These are phyloP conservation scores for Globisporangium cystogenes DNA, from an alignment of 352 stramenopile species.

Conservation along the genomic window DNA sequence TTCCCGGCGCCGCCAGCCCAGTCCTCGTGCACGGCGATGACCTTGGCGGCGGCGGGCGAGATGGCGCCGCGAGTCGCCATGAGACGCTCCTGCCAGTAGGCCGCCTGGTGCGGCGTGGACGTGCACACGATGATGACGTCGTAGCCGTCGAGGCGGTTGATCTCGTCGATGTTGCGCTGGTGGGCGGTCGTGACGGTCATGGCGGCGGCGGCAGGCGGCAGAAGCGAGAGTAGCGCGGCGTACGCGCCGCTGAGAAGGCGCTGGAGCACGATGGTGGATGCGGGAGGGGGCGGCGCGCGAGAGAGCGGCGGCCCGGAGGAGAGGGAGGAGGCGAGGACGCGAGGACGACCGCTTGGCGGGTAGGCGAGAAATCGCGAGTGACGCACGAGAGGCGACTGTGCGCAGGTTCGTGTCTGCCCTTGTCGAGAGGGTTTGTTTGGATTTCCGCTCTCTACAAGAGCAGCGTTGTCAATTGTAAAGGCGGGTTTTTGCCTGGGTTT, in stretches of 20 bases:
- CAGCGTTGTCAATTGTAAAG: no score
- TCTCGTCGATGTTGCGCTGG: constrained; percentile 82
- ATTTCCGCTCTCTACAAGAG: neutral
- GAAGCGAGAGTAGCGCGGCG: constrained; percentile 9
- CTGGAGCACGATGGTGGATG: constrained; percentile 14
- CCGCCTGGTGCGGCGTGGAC: constrained; percentile 93
- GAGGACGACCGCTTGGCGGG: neutral
- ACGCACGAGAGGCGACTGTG: neutral
- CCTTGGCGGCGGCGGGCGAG: constrained; percentile 83
- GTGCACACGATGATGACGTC: constrained; percentile 98
- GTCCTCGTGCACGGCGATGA: constrained; percentile 96
- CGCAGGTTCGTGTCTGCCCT: neutral
- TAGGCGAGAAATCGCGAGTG: constrained; percentile 15
- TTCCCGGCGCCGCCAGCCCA: constrained; percentile 96
- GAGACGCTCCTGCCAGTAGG: constrained; percentile 96
- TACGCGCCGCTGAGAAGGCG: constrained; percentile 10
- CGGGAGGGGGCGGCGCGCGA: neutral
- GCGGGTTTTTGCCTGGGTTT: neutral
- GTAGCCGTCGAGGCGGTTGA: constrained; percentile 88
- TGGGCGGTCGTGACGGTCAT: constrained; percentile 34
- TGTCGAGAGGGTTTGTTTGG: neutral
- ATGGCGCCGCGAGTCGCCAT: constrained; percentile 79
- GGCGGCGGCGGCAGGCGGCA: neutral
- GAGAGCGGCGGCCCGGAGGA: constrained; percentile 1
- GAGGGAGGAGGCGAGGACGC: neutral